phyloP scores from a whole-genome alignment of 2,329 filamentous ascomycete genomes.

The Kalmusia sp. region DNA sequence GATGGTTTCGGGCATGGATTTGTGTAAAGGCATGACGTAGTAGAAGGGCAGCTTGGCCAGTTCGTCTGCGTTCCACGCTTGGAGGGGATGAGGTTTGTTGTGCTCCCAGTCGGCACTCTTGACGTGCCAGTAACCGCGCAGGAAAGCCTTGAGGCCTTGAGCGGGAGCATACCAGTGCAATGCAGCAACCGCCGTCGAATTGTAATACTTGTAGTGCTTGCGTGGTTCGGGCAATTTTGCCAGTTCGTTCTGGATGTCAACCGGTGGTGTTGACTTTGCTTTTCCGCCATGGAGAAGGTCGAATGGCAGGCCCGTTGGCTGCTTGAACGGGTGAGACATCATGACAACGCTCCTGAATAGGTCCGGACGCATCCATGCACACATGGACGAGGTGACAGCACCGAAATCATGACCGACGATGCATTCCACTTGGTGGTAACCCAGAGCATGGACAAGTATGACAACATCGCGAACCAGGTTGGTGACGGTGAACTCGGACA shows the following conservation, averaged over 20 bases:
- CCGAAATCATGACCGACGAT: constrained; percentile 74
- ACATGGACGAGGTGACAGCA: constrained; percentile 65
- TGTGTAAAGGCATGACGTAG: constrained; percentile 69
- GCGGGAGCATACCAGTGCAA: constrained; percentile 56
- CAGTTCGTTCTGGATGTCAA: constrained; percentile 64
- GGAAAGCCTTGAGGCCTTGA: constrained; percentile 64
- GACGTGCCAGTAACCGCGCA: constrained; percentile 72
- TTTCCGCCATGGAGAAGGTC: constrained; percentile 48
- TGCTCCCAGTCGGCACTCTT: constrained; percentile 68
- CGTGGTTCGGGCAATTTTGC: constrained; percentile 62
- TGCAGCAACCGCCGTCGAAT: constrained; percentile 58
- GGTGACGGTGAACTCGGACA: constrained; percentile 64
- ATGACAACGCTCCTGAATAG: constrained; percentile 68
- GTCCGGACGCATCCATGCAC: constrained; percentile 68
- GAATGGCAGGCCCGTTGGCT: constrained; percentile 58
- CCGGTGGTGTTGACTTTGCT: constrained; percentile 20
- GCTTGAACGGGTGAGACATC: constrained; percentile 71
- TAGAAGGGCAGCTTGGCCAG: constrained; percentile 69
- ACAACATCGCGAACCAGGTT: constrained; percentile 68
- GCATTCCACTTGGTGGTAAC: constrained; percentile 64
- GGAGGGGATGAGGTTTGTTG: constrained; percentile 62
- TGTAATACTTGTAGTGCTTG: constrained; percentile 76
- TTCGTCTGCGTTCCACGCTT: constrained; percentile 63
- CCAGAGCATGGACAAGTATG: constrained; percentile 66
- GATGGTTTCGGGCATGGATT: constrained; percentile 67